Evolutionary conservation across 176 grass and related monocot genomes (phyloP), one percentile per base, ranked within the genome.

Genomic region (Alloteropsis semialata): DNA sequence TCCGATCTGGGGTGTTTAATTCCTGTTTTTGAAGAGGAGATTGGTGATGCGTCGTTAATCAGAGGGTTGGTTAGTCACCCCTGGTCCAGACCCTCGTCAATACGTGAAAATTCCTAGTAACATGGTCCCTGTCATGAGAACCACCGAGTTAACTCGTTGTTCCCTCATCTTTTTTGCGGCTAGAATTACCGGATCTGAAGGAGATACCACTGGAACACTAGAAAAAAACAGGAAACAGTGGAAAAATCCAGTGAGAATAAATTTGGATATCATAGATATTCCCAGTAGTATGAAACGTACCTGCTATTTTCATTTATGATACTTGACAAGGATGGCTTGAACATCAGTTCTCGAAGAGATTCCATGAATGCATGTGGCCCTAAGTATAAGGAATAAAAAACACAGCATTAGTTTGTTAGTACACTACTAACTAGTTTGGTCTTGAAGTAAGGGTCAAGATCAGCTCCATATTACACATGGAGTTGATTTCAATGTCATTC

Each of bases 271-370:
- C 12, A 69, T 32, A 65, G 1, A 51, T 36, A 41, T 69, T 84
- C 3, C 22, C 62, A 25, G 32, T 24, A 72, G 29, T 28, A 45
- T 37, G 3, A 81, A n/a, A 27, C 69, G 36, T 82, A 98, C 95
- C 89, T 82, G 13, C 19, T 84, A 62, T 86, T 92, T 88, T 98
- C 92, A 74, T 82, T 87, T 33, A 98, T 91, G 29, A 98, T 76
- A 76, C 88, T 93, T 85, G 95, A 95, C 49, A 98, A 75, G 28
- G 95, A 91, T 86, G 92, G 95, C 73, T 88, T 95, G 66, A 98
- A 95, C 90, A 98, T 88, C 29, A 63, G 84, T 55, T 95, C 90
- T 87, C 90, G 85, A 33, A 98, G 91, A 86, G 76, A 91, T 91
- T 95, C 90, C 63, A 98, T 90, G 42, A 98, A 91, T 49, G 79